A percentile compares a stretch with the other conserved stretches of the same genome.
These are phyloP conservation scores for Candida morakotiae DNA, from an alignment of 805 yeast species.

Conservation along the genomic window DNA sequence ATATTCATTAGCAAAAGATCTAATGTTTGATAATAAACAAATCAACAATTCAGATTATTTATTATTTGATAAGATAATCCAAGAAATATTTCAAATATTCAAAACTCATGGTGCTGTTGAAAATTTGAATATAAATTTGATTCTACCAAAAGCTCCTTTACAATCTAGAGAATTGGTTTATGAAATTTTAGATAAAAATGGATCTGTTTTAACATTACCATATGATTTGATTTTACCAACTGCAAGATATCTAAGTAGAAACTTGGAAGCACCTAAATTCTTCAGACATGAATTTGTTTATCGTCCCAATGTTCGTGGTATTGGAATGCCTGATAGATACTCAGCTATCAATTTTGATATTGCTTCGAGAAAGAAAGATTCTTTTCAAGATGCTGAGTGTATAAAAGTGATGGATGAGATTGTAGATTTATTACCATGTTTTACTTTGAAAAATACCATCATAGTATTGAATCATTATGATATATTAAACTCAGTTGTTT, in stretches of 20 bases:
- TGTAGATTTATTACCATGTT: constrained; percentile 60
- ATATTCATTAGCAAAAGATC: constrained; percentile 77
- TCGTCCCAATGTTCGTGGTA: constrained; percentile 55
- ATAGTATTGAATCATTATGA: constrained; percentile 79
- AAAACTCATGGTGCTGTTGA: constrained; percentile 84
- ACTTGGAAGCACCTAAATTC: constrained; percentile 52
- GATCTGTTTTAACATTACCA: constrained; percentile 84
- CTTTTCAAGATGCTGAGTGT: constrained; percentile 82
- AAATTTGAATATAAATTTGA: constrained; percentile 53
- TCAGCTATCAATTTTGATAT: constrained; percentile 88
- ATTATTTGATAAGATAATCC: constrained; percentile 55
- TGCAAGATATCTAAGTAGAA: constrained; percentile 77
- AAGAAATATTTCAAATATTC: constrained; percentile 61
- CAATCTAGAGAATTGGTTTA: constrained; percentile 61
- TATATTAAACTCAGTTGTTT: constrained; percentile 59
- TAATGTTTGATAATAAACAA: constrained; percentile 60
- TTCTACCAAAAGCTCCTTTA: constrained; percentile 81
- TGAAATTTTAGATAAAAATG: constrained; percentile 80
- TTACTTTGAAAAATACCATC: constrained; percentile 41
- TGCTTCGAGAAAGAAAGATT: constrained; percentile 45
- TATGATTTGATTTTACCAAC: constrained; percentile 87
- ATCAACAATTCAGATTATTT: constrained; percentile 42
- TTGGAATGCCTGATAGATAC: constrained; percentile 69
- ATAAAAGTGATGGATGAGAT: constrained; percentile 79
- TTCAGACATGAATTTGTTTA: constrained; percentile 80